Base-by-base conservation (phyloP, 148 eudicot species). In the Cornus suecica region DNA sequence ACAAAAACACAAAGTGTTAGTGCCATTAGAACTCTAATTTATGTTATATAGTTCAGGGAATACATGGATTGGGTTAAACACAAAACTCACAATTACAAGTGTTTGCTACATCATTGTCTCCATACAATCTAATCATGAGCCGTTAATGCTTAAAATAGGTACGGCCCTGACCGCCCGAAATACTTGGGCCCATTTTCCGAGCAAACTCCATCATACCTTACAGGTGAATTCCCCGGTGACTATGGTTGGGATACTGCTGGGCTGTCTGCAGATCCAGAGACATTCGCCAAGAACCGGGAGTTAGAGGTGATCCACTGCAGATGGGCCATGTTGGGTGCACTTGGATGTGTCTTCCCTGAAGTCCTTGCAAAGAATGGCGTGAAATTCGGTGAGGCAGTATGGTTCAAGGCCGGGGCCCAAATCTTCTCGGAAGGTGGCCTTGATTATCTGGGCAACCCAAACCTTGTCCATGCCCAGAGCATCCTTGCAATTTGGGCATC, bases 221-320 rank as follows among this genome's bases (percentile, higher is more conserved):
- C 79, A 5, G 82, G 82, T 32, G 82, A 80, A 60, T 80, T 80
- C 75, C 82, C 82, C 0, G 82, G 82, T 75, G 82, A 80, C 71
- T 80, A 80, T 8, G 82, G 82, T 0, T 80, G 82, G 82, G 82
- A 80, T 79, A 80, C 82, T 27, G 82, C 82, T 8, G 82, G 82
- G 23, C 78, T 75, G 9, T 80, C 82, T 25, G 82, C 82, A 29
- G 75, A 72, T 15, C 75, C 75, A 14, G 75, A 72, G 66, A 72
- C 75, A 58, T 58, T 58, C 8, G 62, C 62, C 62, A 58, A 76
- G 79, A 76, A 76, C 68, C 72, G 79, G 3, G 79, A 76, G 29
- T 41, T 76, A 1, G 79, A 76, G 27, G 79, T 76, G 58, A 76
- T 76, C 79, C 79, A 76, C 67, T 68, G 66, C 66, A 54, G 79